Evolutionary conservation across 768 basidiomycete genomes (phyloP), one percentile per base, ranked within the genome.

Genomic region (Lepiota brunneoincarnata): DNA sequence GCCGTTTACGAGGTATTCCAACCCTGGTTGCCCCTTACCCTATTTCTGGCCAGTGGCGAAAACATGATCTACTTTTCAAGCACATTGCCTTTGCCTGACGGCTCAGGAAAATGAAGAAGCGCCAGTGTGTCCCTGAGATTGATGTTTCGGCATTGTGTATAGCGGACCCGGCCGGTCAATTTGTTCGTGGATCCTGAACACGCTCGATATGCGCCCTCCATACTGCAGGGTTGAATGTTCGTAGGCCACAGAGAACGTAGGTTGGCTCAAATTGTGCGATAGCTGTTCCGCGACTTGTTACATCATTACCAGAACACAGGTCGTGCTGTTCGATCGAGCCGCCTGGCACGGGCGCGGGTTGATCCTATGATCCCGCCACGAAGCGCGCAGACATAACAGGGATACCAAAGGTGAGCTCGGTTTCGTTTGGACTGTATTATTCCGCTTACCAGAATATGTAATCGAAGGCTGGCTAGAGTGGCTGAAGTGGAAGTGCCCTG

Each of bases 301-400:
- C n/a, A n/a, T n/a, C n/a, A n/a, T n/a, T n/a, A n/a, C n/a, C n/a
- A n/a, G n/a, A n/a, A n/a, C n/a, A n/a, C n/a, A n/a, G n/a, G n/a
- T n/a, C n/a, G n/a, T n/a, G n/a, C n/a, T n/a, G n/a, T n/a, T n/a
- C n/a, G n/a, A n/a, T n/a, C n/a, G n/a, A n/a, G n/a, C n/a, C n/a
- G n/a, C n/a, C n/a, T n/a, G 26, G 26, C 26, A 3, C 7, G 4
- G 7, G 26, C 26, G 26, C 4, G 26, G 7, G 26, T 28, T 28
- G 37, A 40, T 47, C 53, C 46, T 47, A 39, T 54, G 45, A 38
- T 41, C 36, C 44, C 45, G 14, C 12, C 37, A 47, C 38, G 53
- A 31, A 45, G 44, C 17, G 45, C 44, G 20, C 28, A 28, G 40
- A 47, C 24, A 6, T 31, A 3, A 38, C 9, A 43, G 40, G 15